Conservation (phyloP, 2,329 filamentous ascomycete genomes). For the Pochonia chlamydosporia region DNA sequence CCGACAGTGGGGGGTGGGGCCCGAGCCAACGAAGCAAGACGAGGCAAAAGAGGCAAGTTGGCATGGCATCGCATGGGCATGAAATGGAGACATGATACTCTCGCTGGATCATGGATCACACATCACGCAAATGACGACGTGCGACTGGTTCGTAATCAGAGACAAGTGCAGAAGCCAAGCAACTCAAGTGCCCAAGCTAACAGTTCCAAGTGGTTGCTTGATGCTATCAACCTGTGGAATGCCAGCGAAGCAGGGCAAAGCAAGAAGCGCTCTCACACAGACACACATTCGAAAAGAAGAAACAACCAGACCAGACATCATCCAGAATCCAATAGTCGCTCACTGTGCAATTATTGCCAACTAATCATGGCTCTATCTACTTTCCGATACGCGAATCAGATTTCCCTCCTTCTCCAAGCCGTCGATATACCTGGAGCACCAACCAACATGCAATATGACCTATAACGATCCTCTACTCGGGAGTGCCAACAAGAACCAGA, state of each 20-base stretch:
- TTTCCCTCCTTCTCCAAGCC: neutral
- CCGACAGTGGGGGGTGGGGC: neutral
- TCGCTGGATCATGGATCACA: too few relatives aligned
- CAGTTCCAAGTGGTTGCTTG: neutral
- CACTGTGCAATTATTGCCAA: neutral
- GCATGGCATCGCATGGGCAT: neutral
- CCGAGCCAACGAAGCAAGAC: neutral
- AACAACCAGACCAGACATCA: neutral
- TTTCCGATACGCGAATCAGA: neutral
- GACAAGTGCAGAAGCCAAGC: neutral
- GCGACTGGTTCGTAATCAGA: constrained; percentile 7
- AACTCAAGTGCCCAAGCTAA: neutral
- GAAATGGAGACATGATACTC: too few relatives aligned
- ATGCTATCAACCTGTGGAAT: neutral
- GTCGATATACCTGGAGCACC: too few relatives aligned
- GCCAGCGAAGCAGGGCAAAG: neutral
- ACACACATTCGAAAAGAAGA: neutral
- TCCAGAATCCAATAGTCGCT: neutral
- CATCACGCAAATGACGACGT: neutral
- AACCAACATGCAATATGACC: too few relatives aligned
- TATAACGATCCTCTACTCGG: too few relatives aligned
- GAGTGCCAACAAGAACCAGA: too few relatives aligned
- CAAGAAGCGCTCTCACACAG: neutral
- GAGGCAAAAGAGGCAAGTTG: neutral
- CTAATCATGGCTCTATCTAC: neutral